Conservation (phyloP, 2,329 filamentous ascomycete genomes). For the Arthrobotrys iridis region DNA sequence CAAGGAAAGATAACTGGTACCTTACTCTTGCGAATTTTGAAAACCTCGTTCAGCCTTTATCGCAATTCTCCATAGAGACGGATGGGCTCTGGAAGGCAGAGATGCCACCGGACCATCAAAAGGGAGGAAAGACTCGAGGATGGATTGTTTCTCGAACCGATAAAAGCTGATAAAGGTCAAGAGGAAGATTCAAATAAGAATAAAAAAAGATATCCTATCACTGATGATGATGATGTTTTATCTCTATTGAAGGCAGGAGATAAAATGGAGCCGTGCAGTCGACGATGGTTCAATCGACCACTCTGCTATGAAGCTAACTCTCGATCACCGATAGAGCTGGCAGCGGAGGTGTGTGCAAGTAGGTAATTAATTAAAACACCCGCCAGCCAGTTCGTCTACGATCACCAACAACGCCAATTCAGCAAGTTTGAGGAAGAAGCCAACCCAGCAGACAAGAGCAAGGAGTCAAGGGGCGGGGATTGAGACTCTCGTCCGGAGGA, state of each 20-base stretch:
- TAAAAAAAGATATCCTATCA: background rate
- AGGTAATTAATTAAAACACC: too few relatives aligned
- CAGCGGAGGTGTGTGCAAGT: too few relatives aligned
- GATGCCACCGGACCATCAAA: constrained; percentile 33
- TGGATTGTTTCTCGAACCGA: background rate
- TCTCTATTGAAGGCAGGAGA: background rate
- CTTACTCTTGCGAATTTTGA: constrained; percentile 49
- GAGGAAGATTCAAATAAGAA: background rate
- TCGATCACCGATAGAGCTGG: constrained; percentile 5
- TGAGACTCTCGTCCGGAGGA: constrained; percentile 27
- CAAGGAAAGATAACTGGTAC: constrained; percentile 52
- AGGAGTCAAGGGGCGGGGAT: constrained; percentile 19
- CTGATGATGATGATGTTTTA: background rate
- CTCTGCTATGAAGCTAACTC: constrained; percentile 3
- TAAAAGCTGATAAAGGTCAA: background rate
- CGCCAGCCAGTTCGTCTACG: background rate
- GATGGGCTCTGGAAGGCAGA: constrained; percentile 31
- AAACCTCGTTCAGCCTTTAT: constrained; percentile 54
- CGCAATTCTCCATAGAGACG: constrained; percentile 54
- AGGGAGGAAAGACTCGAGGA: background rate
- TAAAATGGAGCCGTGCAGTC: background rate
- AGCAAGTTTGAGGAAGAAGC: background rate
- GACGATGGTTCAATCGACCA: background rate
- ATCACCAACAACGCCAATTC: constrained; percentile 20
- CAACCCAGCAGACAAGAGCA: constrained; percentile 25